Evolutionary conservation across 371 early-diverging fungal genomes (phyloP).

Genomic region (Mucor saturninus): DNA sequence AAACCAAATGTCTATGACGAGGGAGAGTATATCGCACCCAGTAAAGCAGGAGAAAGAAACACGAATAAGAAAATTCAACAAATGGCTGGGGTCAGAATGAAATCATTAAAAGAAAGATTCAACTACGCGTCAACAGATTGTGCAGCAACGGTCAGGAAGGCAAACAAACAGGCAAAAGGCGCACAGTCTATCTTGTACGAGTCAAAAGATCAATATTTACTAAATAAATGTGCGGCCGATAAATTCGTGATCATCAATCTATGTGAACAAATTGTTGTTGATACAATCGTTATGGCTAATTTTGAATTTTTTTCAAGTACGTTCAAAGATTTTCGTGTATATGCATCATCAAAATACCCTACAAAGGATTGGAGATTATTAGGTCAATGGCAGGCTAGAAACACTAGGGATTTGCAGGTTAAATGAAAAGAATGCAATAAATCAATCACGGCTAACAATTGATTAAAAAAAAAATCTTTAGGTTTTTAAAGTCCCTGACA

Average conservation of each 20-base stretch:
- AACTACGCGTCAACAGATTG: constrained; percentile 95
- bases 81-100: constrained; percentile 34
- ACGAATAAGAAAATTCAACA: constrained; percentile 21
- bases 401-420: constrained; percentile 82
- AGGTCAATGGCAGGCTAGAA: constrained; percentile 83
- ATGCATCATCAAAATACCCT: constrained; percentile 82
- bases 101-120: constrained; percentile 78
- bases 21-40: constrained; percentile 39
- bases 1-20: constrained; percentile 40
- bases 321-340: constrained; percentile 86
- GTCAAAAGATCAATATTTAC: constrained; percentile 93
- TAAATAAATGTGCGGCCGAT: constrained; percentile 82
- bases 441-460: not conserved
- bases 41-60: constrained; percentile 7
- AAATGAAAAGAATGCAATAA: not conserved
- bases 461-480: not conserved
- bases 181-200: constrained; percentile 84
- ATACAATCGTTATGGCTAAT: constrained; percentile 90
- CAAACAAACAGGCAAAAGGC: constrained; percentile 85
- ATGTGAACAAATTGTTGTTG: constrained; percentile 92
- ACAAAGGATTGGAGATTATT: constrained; percentile 82
- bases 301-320: constrained; percentile 96
- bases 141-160: constrained; percentile 85
- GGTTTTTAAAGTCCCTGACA: constrained; percentile 70
- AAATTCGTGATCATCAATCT: constrained; percentile 92